Evolutionary conservation across 2,329 filamentous ascomycete genomes (phyloP).

Genomic region (Triangularia verruculosa): DNA sequence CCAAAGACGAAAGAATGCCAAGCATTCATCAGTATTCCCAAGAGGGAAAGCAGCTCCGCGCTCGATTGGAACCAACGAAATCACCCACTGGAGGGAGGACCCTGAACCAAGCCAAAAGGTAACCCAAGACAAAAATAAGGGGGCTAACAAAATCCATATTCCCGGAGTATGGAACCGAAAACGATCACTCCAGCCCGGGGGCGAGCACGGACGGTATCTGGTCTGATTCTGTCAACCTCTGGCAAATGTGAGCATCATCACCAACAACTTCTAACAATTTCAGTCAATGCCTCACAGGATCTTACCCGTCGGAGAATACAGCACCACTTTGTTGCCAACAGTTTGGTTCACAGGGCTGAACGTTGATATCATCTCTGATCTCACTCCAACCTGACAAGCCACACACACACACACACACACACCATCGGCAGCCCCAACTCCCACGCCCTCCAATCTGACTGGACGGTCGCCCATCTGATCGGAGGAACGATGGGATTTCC

Average conservation of each 20-base stretch:
- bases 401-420: neutral
- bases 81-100: neutral
- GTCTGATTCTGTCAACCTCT: neutral
- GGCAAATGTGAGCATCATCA: neutral
- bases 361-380: neutral
- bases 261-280: neutral
- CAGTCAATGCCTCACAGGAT: neutral
- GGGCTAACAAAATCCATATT: neutral
- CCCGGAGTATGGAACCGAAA: neutral
- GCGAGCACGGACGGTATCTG: neutral
- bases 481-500: neutral
- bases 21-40: slow-evolving; percentile 2
- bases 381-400: neutral
- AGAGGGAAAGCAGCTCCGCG: slow-evolving; percentile 8
- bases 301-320: neutral
- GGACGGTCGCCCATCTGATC: neutral
- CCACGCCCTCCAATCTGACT: neutral
- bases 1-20: slow-evolving; percentile 8
- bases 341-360: slow-evolving; percentile 6
- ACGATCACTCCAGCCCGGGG: neutral
- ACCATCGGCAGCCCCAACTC: neutral
- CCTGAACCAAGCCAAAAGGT: neutral
- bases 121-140: slow-evolving; percentile 12
- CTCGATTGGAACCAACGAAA: neutral
- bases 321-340: neutral